Percentiles rank a stretch among this genome's conserved stretches.
phyloP scores from a whole-genome alignment of 495 filamentous ascomycete species.

The Apodospora peruviana region DNA sequence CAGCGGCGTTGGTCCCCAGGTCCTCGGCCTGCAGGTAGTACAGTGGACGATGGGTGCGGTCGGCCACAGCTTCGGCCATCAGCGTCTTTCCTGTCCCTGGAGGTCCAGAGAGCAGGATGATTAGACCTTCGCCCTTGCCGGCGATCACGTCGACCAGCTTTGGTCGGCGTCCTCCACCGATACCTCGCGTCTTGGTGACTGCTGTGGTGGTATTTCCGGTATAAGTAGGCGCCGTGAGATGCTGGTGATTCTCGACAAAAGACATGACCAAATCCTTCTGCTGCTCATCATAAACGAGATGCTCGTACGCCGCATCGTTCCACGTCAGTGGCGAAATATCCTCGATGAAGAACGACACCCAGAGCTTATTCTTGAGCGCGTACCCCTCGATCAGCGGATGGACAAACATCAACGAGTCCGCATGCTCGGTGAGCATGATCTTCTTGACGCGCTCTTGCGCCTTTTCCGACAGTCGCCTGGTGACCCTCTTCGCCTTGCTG shows the following conservation, averaged over 20 bases:
- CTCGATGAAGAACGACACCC: conserved; percentile 32
- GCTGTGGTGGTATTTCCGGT: not conserved
- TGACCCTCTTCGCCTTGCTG: not conserved
- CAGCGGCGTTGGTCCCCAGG: conserved; percentile 40
- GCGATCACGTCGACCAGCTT: conserved; percentile 18
- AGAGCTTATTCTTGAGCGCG: conserved; percentile 34
- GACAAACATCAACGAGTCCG: conserved; percentile 30
- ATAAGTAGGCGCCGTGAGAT: not conserved
- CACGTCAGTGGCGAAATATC: conserved; percentile 27
- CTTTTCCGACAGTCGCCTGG: conserved; percentile 15
- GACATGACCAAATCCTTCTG: conserved; percentile 36
- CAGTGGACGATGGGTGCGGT: conserved; percentile 42
- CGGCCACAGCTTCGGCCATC: conserved; percentile 51
- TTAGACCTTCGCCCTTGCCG: conserved; percentile 24
- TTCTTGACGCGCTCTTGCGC: conserved; percentile 24
- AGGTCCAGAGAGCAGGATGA: conserved; percentile 35
- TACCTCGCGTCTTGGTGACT: not conserved
- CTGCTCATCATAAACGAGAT: conserved; percentile 33
- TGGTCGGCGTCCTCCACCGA: conserved; percentile 1
- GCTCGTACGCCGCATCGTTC: conserved; percentile 33
- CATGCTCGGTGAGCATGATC: conserved; percentile 15
- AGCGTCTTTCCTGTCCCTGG: conserved; percentile 57
- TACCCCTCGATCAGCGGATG: conserved; percentile 33
- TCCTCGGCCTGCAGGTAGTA: conserved; percentile 51
- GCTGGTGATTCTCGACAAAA: conserved; percentile 33